Percentiles rank a stretch among this genome's conserved stretches.
Evolutionary conservation across 441 rosid genomes (phyloP).

Genomic region (Pelargonium fulgidum): DNA sequence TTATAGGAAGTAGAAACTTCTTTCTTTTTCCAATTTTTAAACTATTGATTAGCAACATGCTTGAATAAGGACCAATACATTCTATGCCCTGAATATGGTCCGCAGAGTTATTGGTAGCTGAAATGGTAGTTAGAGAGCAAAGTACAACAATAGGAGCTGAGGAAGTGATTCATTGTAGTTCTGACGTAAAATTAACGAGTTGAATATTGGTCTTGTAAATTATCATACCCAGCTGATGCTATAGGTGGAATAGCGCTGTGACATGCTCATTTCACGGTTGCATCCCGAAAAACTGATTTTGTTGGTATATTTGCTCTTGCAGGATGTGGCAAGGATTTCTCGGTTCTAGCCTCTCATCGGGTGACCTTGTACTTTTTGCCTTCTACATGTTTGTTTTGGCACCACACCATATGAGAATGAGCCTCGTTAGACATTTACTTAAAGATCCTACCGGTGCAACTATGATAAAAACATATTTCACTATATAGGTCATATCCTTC

Average conservation of each 20-base stretch:
- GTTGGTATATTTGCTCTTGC: not conserved
- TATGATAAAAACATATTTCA: not conserved
- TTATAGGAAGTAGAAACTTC: too few relatives aligned
- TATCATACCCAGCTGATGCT: too few relatives aligned
- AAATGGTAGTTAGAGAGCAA: not conserved
- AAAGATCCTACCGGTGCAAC: not conserved
- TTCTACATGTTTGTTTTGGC: not conserved
- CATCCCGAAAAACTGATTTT: not conserved
- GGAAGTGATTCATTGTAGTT: not conserved
- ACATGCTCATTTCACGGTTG: not conserved
- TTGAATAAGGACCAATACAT: too few relatives aligned
- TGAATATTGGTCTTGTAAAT: not conserved
- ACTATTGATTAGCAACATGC: too few relatives aligned
- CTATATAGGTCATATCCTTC: not conserved
- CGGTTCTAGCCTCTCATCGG: not conserved
- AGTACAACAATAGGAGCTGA: not conserved
- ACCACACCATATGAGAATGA: not conserved
- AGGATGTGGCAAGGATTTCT: constrained; percentile 1
- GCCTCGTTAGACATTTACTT: not conserved
- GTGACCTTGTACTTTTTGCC: not conserved
- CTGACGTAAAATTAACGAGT: not conserved
- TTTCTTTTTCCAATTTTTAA: too few relatives aligned
- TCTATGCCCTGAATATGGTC: too few relatives aligned
- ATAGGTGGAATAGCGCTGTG: not conserved
- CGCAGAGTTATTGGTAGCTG: not conserved